Evolutionary conservation across 805 yeast species (phyloP).

Genomic region (Starmerella tilneyi): DNA sequence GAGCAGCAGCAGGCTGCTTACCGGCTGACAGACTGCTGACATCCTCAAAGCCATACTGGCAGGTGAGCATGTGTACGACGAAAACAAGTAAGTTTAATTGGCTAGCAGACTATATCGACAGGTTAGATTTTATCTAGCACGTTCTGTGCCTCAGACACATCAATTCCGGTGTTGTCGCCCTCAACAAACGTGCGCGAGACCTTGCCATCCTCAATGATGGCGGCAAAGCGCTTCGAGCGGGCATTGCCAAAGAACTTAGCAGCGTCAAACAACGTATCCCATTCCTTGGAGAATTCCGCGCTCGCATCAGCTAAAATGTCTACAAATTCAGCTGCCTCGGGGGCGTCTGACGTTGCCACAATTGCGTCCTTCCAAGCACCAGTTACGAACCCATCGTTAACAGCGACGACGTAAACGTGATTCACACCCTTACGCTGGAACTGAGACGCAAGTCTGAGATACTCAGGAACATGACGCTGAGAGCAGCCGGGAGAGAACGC

Average conservation of each 20-base stretch:
- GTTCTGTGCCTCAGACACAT: constrained; percentile 30
- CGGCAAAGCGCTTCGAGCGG: constrained; percentile 67
- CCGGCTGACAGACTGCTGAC: too few relatives aligned
- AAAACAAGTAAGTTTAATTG: too few relatives aligned
- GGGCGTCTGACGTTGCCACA: constrained; percentile 16
- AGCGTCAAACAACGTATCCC: constrained; percentile 68
- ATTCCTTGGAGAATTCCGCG: constrained; percentile 56
- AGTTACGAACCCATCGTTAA: constrained; percentile 79
- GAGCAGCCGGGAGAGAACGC: constrained; percentile 78
- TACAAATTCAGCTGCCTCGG: constrained; percentile 34
- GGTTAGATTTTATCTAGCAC: constrained; percentile 19
- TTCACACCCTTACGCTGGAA: constrained; percentile 58
- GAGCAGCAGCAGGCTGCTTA: too few relatives aligned
- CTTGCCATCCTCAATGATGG: constrained; percentile 63
- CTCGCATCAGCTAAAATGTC: constrained; percentile 65
- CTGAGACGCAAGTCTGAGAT: constrained; percentile 40
- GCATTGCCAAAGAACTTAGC: constrained; percentile 61
- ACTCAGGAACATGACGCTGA: constrained; percentile 66
- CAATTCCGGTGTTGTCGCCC: constrained; percentile 68
- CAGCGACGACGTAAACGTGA: constrained; percentile 58
- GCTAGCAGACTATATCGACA: too few relatives aligned
- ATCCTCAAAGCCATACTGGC: too few relatives aligned
- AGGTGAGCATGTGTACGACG: too few relatives aligned
- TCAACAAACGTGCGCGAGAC: constrained; percentile 60
- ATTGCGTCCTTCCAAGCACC: constrained; percentile 60